These are phyloP conservation scores for Endoconidiophora polonica DNA, from an alignment of 2,329 filamentous ascomycete species.

Conservation along the genomic window DNA sequence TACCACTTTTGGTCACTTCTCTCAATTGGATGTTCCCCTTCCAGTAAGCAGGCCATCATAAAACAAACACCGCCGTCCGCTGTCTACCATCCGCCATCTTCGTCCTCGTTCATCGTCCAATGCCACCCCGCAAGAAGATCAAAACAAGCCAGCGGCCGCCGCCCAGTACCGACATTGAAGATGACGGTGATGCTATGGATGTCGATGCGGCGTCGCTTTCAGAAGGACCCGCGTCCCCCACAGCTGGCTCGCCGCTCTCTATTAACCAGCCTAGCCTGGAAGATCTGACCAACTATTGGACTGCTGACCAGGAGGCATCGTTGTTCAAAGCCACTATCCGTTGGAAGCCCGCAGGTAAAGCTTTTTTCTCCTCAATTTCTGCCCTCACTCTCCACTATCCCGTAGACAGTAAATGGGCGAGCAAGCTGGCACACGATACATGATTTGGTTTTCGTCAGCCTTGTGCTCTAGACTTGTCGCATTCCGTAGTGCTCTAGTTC, in stretches of 20 bases:
- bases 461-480: not conserved
- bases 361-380: not conserved
- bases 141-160: constrained; percentile 33
- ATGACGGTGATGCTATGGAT: constrained; percentile 45
- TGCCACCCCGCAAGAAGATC: constrained; percentile 56
- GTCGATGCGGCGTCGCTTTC: constrained; percentile 31
- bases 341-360: constrained; percentile 83
- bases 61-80: not conserved
- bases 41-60: no score
- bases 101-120: constrained; percentile 18
- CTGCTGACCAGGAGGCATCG: constrained; percentile 84
- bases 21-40: no score
- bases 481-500: not conserved
- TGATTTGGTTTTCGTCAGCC: not conserved
- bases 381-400: not conserved
- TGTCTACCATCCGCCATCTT: no score
- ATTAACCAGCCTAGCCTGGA: constrained; percentile 20
- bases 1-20: no score
- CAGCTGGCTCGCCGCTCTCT: constrained; percentile 4
- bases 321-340: constrained; percentile 83
- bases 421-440: no score
- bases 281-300: constrained; percentile 52
- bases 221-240: not conserved
- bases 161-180: constrained; percentile 34
- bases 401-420: no score